phyloP scores from a whole-genome alignment of 306 rosid species.

The Prunus mume region DNA sequence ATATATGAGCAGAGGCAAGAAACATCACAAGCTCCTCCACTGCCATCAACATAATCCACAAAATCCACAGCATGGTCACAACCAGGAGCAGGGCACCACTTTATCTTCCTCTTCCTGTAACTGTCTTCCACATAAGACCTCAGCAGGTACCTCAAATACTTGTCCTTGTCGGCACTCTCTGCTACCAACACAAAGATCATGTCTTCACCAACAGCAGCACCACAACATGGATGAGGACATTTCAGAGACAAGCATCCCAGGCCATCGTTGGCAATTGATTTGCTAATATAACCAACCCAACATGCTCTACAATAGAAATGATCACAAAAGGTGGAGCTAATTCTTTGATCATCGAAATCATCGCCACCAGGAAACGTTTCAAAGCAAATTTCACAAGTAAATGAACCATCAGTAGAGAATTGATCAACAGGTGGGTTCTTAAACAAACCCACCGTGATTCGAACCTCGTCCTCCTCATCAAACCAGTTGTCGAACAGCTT shows the following conservation, averaged over 20 bases:
- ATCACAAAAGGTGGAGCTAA: constrained; percentile 64
- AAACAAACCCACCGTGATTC: constrained; percentile 63
- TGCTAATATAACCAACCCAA: constrained; percentile 71
- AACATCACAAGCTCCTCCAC: constrained; percentile 55
- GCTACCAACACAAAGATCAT: constrained; percentile 53
- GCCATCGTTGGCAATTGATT: constrained; percentile 64
- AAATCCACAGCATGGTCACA: constrained; percentile 68
- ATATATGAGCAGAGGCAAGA: constrained; percentile 62
- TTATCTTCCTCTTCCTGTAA: constrained; percentile 64
- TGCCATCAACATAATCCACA: constrained; percentile 37
- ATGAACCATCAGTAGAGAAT: constrained; percentile 9
- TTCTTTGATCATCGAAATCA: constrained; percentile 24
- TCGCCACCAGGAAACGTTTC: constrained; percentile 28
- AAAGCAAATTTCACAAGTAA: constrained; percentile 75
- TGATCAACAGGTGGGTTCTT: constrained; percentile 35
- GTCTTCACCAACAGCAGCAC: constrained; percentile 67
- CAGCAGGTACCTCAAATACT: constrained; percentile 63
- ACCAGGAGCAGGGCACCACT: constrained; percentile 93
- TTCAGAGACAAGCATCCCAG: constrained; percentile 77
- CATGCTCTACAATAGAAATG: constrained; percentile 74
- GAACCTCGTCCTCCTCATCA: constrained; percentile 59
- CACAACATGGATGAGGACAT: constrained; percentile 80
- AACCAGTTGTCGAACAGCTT: constrained; percentile 78
- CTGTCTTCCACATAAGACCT: constrained; percentile 73
- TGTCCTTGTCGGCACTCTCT: constrained; percentile 41